Percentiles rank a stretch among this genome's conserved stretches.
These are phyloP conservation scores for Xylaria sp. DNA, from an alignment of 2,329 filamentous ascomycete species.

Conservation along the genomic window DNA sequence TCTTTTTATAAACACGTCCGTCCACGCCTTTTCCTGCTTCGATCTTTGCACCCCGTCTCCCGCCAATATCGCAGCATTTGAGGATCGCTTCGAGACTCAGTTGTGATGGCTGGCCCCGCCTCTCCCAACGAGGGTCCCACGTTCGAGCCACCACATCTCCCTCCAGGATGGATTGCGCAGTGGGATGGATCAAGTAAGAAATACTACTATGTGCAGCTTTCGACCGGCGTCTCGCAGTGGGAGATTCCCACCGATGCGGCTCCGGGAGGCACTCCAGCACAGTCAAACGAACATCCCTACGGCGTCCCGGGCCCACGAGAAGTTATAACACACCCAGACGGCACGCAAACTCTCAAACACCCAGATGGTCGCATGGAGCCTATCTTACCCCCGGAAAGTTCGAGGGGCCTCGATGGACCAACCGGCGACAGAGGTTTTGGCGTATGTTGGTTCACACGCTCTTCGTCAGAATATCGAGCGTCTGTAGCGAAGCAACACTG, in stretches of 20 bases:
- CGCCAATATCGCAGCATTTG: constrained; percentile 11
- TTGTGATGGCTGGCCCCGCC: constrained; percentile 65
- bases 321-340: constrained; percentile 71
- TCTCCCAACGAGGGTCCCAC: constrained; percentile 70
- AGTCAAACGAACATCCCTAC: constrained; percentile 70
- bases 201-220: constrained; percentile 79
- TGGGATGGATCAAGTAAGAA: constrained; percentile 73
- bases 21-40: constrained; percentile 5
- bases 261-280: constrained; percentile 69
- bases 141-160: constrained; percentile 68
- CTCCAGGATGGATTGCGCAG: constrained; percentile 75
- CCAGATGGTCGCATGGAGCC: constrained; percentile 71
- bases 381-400: constrained; percentile 61
- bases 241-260: constrained; percentile 75
- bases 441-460: constrained; percentile 59
- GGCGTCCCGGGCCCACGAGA: constrained; percentile 63
- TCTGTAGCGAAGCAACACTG: constrained; percentile 42
- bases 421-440: constrained; percentile 72
- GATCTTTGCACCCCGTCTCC: constrained; percentile 13
- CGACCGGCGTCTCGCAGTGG: constrained; percentile 78
- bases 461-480: constrained; percentile 23
- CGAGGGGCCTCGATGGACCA: constrained; percentile 61
- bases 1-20: constrained; percentile 6
- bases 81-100: constrained; percentile 39
- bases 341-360: constrained; percentile 69